phyloP scores from a whole-genome alignment of 805 yeast species.

The Myxozyma melibiosi region DNA sequence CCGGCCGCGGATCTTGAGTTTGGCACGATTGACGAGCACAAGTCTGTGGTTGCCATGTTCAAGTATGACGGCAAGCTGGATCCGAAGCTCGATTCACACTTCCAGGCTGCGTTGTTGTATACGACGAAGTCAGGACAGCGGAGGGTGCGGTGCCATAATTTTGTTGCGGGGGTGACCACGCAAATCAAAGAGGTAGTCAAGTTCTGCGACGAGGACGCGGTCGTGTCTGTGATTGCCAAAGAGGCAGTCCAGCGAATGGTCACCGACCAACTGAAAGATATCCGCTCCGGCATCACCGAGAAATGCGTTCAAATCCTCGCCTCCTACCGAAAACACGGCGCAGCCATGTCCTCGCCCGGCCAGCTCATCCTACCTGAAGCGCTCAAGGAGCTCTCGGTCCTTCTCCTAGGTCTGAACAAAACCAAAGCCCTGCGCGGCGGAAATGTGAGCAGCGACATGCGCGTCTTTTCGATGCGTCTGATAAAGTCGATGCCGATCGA shows the following conservation, averaged over 20 bases:
- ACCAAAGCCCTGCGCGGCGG: constrained; percentile 60
- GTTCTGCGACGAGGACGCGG: constrained; percentile 76
- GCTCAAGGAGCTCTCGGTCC: constrained; percentile 68
- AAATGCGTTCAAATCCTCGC: constrained; percentile 60
- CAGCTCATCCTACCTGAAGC: constrained; percentile 83
- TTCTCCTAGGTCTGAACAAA: constrained; percentile 69
- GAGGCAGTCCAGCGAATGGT: constrained; percentile 33
- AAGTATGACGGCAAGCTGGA: constrained; percentile 75
- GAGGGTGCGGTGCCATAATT: constrained; percentile 83
- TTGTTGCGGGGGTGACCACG: constrained; percentile 78
- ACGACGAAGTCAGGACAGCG: constrained; percentile 76
- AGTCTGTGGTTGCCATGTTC: constrained; percentile 69
- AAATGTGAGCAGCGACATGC: constrained; percentile 59
- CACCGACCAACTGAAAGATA: constrained; percentile 45
- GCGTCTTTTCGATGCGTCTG: constrained; percentile 57
- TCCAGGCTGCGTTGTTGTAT: constrained; percentile 87
- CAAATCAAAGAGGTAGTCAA: constrained; percentile 72
- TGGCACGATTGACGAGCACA: constrained; percentile 65
- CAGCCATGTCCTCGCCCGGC: constrained; percentile 49
- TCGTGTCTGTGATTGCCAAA: constrained; percentile 52
- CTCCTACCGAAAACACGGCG: constrained; percentile 55
- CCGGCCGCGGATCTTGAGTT: constrained; percentile 62
- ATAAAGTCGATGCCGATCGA: constrained; percentile 59
- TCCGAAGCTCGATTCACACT: constrained; percentile 74
- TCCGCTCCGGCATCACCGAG: constrained; percentile 55